A percentile compares a stretch with the other conserved stretches of the same genome.
phyloP scores from a whole-genome alignment of 805 yeast species.

The Ogataea pilisensis region DNA sequence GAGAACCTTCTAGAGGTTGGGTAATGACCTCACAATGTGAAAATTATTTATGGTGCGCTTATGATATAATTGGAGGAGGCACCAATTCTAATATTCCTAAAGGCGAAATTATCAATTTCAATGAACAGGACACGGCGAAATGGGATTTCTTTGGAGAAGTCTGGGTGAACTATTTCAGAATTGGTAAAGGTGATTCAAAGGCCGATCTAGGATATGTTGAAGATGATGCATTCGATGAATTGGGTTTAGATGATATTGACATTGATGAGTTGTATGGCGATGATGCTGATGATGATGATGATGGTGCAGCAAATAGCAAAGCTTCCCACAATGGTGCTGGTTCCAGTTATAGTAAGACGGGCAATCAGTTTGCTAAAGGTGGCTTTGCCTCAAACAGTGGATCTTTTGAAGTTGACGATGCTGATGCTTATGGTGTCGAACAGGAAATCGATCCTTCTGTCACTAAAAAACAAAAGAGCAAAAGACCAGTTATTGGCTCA shows the following conservation, averaged over 20 bases:
- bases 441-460: background rate
- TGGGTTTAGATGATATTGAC: constrained; percentile 21
- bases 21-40: constrained; percentile 50
- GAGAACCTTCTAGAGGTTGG: constrained; percentile 55
- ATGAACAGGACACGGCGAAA: constrained; percentile 26
- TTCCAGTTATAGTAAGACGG: background rate
- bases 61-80: constrained; percentile 50
- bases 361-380: constrained; percentile 15
- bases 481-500: background rate
- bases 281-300: constrained; percentile 7
- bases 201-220: constrained; percentile 27
- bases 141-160: constrained; percentile 45
- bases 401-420: constrained; percentile 5
- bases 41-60: constrained; percentile 59
- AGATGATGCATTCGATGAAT: constrained; percentile 30
- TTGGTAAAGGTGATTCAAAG: constrained; percentile 19
- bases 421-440: background rate
- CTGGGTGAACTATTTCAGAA: constrained; percentile 45
- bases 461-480: background rate
- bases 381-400: constrained; percentile 23
- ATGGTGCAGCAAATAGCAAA: background rate
- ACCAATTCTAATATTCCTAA: constrained; percentile 33
- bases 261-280: constrained; percentile 6
- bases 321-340: background rate
- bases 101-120: constrained; percentile 43